Percentiles rank a stretch among this genome's conserved stretches.
phyloP scores from a whole-genome alignment of 371 early-diverging fungal genomes.

The Lichtheimia ramosa region DNA sequence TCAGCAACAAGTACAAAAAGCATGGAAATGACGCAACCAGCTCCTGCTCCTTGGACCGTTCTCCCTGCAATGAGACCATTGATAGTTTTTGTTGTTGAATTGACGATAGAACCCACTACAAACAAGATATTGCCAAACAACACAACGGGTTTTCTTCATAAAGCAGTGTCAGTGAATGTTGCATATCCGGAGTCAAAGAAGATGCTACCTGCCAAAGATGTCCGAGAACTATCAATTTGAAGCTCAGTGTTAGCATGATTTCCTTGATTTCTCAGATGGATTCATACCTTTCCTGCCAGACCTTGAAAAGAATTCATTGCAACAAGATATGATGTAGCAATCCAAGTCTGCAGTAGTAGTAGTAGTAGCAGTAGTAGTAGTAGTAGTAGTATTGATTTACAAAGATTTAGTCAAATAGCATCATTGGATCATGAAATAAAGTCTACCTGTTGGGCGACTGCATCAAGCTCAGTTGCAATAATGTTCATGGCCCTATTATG shows the following conservation, averaged over 20 bases:
- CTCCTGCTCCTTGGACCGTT: slow-evolving; percentile 73
- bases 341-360: slow-evolving; percentile 23
- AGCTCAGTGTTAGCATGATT: background rate
- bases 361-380: too few species aligned
- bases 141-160: slow-evolving; percentile 54
- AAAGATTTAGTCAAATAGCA: slow-evolving; percentile 36
- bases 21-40: slow-evolving; percentile 67
- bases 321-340: background rate
- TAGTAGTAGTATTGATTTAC: too few species aligned
- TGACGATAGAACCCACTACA: slow-evolving; percentile 53
- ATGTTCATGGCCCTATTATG: slow-evolving; percentile 17
- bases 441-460: background rate
- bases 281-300: slow-evolving; percentile 55
- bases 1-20: slow-evolving; percentile 82
- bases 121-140: slow-evolving; percentile 51
- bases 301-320: slow-evolving; percentile 44
- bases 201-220: slow-evolving; percentile 27
- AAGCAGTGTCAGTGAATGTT: background rate
- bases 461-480: slow-evolving; percentile 22
- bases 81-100: slow-evolving; percentile 55
- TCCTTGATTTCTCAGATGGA: background rate
- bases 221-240: slow-evolving; percentile 15
- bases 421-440: background rate
- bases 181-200: too few species aligned
- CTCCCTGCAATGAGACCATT: slow-evolving; percentile 66